phyloP scores from a whole-genome alignment of 306 rosid species.

The Gillenia trifoliata region DNA sequence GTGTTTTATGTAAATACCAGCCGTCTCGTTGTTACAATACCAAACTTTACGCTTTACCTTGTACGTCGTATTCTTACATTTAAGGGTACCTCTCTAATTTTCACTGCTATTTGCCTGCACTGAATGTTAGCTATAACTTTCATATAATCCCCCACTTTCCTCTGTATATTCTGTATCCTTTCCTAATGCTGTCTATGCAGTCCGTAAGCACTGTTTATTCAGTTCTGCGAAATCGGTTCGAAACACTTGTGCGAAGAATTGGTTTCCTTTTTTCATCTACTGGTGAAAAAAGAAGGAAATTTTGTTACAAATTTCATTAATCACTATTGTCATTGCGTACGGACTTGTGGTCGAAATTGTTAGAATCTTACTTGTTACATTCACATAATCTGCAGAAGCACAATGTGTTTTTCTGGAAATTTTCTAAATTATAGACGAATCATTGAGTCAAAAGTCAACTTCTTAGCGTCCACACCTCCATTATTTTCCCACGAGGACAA shows the following conservation, averaged over 20 bases:
- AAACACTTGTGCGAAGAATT: background rate
- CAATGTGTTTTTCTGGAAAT: too few relatives aligned
- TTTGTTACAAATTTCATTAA: background rate
- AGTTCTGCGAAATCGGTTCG: background rate
- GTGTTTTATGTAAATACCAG: slow-evolving; percentile 9
- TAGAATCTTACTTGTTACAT: too few relatives aligned
- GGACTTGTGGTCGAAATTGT: background rate
- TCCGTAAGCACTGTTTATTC: background rate
- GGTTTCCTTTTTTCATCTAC: background rate
- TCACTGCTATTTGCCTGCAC: background rate
- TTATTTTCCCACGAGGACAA: slow-evolving; percentile 39
- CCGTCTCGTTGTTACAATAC: background rate
- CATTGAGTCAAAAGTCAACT: slow-evolving; percentile 23
- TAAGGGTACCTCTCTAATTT: background rate
- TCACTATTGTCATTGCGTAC: too few relatives aligned
- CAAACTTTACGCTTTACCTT: background rate
- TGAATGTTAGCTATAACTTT: background rate
- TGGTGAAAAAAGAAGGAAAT: background rate
- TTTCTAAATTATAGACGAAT: too few relatives aligned
- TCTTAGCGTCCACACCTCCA: slow-evolving; percentile 20
- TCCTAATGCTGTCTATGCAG: background rate
- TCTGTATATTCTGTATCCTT: background rate
- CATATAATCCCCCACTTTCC: background rate
- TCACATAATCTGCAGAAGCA: background rate
- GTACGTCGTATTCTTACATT: background rate